Evolutionary conservation across 2,329 filamentous ascomycete genomes (phyloP), one percentile per base, ranked within the genome.

Genomic region (Aspergillus ochraceoroseus): DNA sequence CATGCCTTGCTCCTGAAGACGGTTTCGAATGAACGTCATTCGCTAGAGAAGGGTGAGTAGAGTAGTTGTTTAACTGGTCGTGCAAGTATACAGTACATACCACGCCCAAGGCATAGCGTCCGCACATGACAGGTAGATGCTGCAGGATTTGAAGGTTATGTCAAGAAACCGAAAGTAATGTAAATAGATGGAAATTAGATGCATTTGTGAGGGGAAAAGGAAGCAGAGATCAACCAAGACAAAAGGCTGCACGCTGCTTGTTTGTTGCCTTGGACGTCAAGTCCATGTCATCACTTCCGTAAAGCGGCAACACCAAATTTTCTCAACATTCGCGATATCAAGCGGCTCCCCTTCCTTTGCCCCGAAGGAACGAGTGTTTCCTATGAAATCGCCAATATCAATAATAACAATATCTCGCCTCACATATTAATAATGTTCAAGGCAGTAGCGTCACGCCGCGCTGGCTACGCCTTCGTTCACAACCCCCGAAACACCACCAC

Each of bases 1-100:
- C 78, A 94, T 85, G 46, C 82, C 73, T 53, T 87, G 76, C 23
- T 87, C 74, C 55, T 85, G 75, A 5, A 95, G 71, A 61, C 84
- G 80, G 40, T 74, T 76, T 37, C 83, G 82, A 43, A 95, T 75
- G 59, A 87, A 83, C 15, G 81, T 83, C 23, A 86, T 82, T 47
- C 86, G 78, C 87, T 94, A 54, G n/a, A 13, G n/a, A 19, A 27
- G 4, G 12, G 19, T 38, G 15, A 41, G 32, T 25, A 15, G 15
- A 17, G 27, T 9, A 18, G 4, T 27, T 37, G 14, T 19, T 22
- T 7, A 17, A 5, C 25, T 36, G 14, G 25, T 23, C 4, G 33
- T 19, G 4, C 11, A 32, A 18, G n/a, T 14, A 7, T 13, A 26
- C 29, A 15, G 31, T 14, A 65, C 73, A 46, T 68, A 80, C 79